phyloP scores from a whole-genome alignment of 1,139 yeast species.

The Candida pseudocylindracea region DNA sequence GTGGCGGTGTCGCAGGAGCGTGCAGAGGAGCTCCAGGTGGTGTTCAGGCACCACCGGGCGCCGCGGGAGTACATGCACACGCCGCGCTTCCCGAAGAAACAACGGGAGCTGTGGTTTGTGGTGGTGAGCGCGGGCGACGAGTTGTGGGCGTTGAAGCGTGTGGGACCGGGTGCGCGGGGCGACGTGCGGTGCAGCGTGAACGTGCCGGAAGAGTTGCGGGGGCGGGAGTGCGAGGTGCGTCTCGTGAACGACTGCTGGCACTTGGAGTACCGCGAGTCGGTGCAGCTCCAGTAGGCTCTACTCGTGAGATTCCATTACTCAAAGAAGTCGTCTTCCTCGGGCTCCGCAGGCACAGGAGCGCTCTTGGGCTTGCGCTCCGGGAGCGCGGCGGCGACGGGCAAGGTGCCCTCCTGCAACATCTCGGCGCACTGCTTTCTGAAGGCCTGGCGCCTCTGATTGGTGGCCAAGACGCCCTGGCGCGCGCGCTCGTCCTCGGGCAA shows the following conservation, averaged over 20 bases:
- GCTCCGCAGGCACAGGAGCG: conserved; percentile 6
- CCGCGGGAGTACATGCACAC: conserved; percentile 48
- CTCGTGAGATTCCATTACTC: conserved; percentile 6
- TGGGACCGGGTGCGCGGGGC: conserved; percentile 37
- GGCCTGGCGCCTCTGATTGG: conserved; percentile 25
- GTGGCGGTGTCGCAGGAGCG: too few species aligned
- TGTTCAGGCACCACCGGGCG: conserved; percentile 26
- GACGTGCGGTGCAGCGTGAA: conserved; percentile 18
- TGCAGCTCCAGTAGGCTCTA: neutral
- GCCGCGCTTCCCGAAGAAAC: conserved; percentile 74
- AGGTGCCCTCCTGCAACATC: conserved; percentile 22
- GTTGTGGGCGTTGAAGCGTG: conserved; percentile 39
- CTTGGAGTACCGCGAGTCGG: conserved; percentile 11
- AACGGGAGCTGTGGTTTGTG: conserved; percentile 87
- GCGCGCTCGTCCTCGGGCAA: conserved; percentile 11
- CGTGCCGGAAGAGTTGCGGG: conserved; percentile 25
- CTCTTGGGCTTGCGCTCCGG: conserved; percentile 18
- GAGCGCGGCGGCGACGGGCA: conserved; percentile 38
- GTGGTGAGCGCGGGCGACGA: conserved; percentile 29
- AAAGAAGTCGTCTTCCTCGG: conserved; percentile 21
- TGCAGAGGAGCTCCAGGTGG: conserved; percentile 12
- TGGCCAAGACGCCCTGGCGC: conserved; percentile 19
- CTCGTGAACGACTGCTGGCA: conserved; percentile 51
- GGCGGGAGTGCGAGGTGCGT: conserved; percentile 18
- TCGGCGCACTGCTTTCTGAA: conserved; percentile 28